Evolutionary conservation across 768 basidiomycete genomes (phyloP).

Genomic region (Sarcodon sp.): DNA sequence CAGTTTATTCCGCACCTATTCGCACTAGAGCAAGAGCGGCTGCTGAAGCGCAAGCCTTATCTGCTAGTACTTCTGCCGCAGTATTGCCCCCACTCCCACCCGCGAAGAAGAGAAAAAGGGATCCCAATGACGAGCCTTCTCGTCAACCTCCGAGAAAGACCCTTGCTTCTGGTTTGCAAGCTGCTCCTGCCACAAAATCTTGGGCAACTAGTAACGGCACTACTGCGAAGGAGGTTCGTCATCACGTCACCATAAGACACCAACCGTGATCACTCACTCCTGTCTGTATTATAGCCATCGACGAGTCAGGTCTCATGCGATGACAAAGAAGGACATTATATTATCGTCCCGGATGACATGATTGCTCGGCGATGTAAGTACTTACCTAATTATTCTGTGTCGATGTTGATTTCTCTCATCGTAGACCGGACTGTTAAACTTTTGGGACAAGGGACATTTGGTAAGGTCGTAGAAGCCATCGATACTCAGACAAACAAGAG

Average conservation of each 20-base stretch:
- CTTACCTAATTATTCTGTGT: constrained; percentile 2
- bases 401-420: constrained; percentile 1
- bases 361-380: constrained; percentile 74
- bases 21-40: constrained; percentile 79
- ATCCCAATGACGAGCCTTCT: constrained; percentile 52
- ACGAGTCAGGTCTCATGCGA: constrained; percentile 71
- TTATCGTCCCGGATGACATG: constrained; percentile 84
- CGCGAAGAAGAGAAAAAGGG: constrained; percentile 77
- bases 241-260: constrained; percentile 1
- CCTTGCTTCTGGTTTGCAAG: constrained; percentile 30
- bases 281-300: constrained; percentile 33
- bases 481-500: constrained; percentile 62
- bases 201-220: constrained; percentile 57
- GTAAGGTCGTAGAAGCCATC: constrained; percentile 92
- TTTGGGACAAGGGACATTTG: constrained; percentile 96
- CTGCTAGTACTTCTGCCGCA: constrained; percentile 50
- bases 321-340: constrained; percentile 98
- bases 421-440: constrained; percentile 85
- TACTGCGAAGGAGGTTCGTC: constrained; percentile 55
- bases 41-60: constrained; percentile 71
- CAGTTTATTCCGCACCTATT: constrained; percentile 61
- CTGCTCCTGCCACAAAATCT: constrained; percentile 40
- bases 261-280: constrained; percentile 11
- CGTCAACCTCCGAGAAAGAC: constrained; percentile 60
- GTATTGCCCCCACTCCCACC: constrained; percentile 48